Percentiles rank a stretch among this genome's conserved stretches.
Conservation (phyloP, 495 filamentous ascomycete genomes). For the Aspergillus haitiensis region DNA sequence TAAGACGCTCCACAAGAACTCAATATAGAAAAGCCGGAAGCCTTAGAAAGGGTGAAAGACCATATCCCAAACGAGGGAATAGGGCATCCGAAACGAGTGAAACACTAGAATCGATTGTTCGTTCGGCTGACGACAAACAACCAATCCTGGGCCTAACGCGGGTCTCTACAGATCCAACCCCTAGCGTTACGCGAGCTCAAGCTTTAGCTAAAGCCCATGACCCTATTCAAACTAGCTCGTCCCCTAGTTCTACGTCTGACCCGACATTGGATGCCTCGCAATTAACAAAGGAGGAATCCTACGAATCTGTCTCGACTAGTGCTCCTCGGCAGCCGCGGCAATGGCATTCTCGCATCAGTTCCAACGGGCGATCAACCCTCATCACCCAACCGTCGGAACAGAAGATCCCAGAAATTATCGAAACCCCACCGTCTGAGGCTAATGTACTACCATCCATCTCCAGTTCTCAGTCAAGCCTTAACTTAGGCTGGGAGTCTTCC, state of each 20-base stretch:
- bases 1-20: slow-evolving; percentile 87
- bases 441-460: slow-evolving; percentile 31
- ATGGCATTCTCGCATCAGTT: slow-evolving; percentile 47
- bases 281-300: slow-evolving; percentile 21
- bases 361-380: slow-evolving; percentile 50
- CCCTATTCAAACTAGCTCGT: slow-evolving; percentile 22
- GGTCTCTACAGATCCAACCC: slow-evolving; percentile 75
- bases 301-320: slow-evolving; percentile 17
- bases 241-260: slow-evolving; percentile 32
- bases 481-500: slow-evolving; percentile 57
- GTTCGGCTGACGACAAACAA: slow-evolving; percentile 41
- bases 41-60: slow-evolving; percentile 73
- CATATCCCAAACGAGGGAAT: slow-evolving; percentile 72
- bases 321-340: slow-evolving; percentile 34
- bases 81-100: slow-evolving; percentile 62
- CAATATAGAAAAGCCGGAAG: slow-evolving; percentile 86
- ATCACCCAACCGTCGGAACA: slow-evolving; percentile 38
- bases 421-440: slow-evolving; percentile 56
- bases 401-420: slow-evolving; percentile 66
- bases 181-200: slow-evolving; percentile 33
- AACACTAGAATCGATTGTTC: slow-evolving; percentile 42
- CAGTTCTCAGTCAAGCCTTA: slow-evolving; percentile 29
- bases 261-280: slow-evolving; percentile 32
- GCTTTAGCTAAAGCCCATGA: slow-evolving; percentile 29
- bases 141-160: slow-evolving; percentile 59